phyloP scores from a whole-genome alignment of 1,284 basidiomycete species.

The Xerocomus amazonicus region DNA sequence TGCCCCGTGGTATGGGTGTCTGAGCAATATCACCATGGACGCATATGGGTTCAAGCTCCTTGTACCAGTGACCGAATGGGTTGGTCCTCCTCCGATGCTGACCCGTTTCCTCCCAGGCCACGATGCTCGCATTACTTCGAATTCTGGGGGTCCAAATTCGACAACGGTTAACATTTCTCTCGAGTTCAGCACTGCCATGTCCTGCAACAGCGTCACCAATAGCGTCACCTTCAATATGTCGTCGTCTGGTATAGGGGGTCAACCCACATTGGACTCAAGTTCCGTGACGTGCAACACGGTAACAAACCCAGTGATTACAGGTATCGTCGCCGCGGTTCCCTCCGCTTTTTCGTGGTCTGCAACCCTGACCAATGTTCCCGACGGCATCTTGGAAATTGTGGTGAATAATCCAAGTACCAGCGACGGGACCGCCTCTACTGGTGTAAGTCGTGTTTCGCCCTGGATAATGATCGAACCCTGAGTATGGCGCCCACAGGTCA shows the following conservation, averaged over 20 bases:
- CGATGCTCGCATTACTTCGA: slow-evolving; percentile 65
- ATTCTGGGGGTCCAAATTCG: slow-evolving; percentile 47
- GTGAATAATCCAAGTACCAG: slow-evolving; percentile 54
- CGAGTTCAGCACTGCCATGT: slow-evolving; percentile 78
- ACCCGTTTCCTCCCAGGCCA: slow-evolving; percentile 83
- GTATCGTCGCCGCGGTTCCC: slow-evolving; percentile 50
- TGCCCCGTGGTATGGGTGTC: slow-evolving; percentile 72
- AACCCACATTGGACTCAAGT: slow-evolving; percentile 46
- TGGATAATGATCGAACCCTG: background rate
- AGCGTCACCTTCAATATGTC: slow-evolving; percentile 65
- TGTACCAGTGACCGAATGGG: slow-evolving; percentile 68
- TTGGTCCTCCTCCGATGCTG: slow-evolving; percentile 64
- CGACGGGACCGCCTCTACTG: slow-evolving; percentile 47
- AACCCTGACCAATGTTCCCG: slow-evolving; percentile 68
- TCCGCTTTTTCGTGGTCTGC: slow-evolving; percentile 72
- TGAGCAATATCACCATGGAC: slow-evolving; percentile 61
- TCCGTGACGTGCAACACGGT: slow-evolving; percentile 48
- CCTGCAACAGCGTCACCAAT: slow-evolving; percentile 61
- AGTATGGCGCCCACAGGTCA: slow-evolving; percentile 38
- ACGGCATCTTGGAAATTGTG: slow-evolving; percentile 75
- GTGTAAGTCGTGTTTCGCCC: slow-evolving; percentile 39
- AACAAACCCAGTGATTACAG: slow-evolving; percentile 43
- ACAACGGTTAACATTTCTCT: slow-evolving; percentile 66
- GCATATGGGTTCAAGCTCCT: slow-evolving; percentile 79
- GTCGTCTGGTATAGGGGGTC: slow-evolving; percentile 59